A percentile compares a stretch with the other conserved stretches of the same genome.
These are phyloP conservation scores for Pseudozyma sp. DNA, from an alignment of 1,284 basidiomycete species.

Conservation along the genomic window DNA sequence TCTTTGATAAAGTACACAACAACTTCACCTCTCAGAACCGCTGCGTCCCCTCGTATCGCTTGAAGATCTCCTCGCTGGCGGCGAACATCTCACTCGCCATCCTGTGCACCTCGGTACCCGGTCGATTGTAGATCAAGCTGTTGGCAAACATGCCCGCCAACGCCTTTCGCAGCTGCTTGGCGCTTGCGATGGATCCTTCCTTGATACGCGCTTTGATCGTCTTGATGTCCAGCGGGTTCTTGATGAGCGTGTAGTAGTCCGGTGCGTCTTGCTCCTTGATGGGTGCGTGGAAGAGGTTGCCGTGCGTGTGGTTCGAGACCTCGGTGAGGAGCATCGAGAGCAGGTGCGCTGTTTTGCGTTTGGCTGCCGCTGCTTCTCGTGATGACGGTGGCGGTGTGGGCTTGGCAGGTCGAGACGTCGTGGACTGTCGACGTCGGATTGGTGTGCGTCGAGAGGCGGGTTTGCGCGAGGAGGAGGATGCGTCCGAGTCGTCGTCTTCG, in stretches of 20 bases:
- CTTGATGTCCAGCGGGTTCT: conserved; percentile 63
- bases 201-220: conserved; percentile 63
- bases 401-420: conserved; percentile 2
- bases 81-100: conserved; percentile 66
- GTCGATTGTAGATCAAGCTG: conserved; percentile 62
- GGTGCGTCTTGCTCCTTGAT: conserved; percentile 67
- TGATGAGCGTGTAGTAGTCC: conserved; percentile 62
- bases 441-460: neutral
- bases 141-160: conserved; percentile 66
- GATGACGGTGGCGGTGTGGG: conserved; percentile 17
- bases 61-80: conserved; percentile 58
- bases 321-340: conserved; percentile 63
- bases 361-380: conserved; percentile 41
- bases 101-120: conserved; percentile 63
- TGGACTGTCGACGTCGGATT: neutral
- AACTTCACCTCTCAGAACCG: conserved; percentile 13
- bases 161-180: conserved; percentile 50
- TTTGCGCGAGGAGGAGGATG: conserved; percentile 4
- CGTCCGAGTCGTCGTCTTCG: conserved; percentile 6
- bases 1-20: neutral
- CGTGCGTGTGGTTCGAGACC: conserved; percentile 65
- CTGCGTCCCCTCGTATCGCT: conserved; percentile 50
- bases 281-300: conserved; percentile 64
- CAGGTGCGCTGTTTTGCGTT: conserved; percentile 59
- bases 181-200: conserved; percentile 53